phyloP scores from a whole-genome alignment of 2,329 filamentous ascomycete species.

The Fusarium sp. region DNA sequence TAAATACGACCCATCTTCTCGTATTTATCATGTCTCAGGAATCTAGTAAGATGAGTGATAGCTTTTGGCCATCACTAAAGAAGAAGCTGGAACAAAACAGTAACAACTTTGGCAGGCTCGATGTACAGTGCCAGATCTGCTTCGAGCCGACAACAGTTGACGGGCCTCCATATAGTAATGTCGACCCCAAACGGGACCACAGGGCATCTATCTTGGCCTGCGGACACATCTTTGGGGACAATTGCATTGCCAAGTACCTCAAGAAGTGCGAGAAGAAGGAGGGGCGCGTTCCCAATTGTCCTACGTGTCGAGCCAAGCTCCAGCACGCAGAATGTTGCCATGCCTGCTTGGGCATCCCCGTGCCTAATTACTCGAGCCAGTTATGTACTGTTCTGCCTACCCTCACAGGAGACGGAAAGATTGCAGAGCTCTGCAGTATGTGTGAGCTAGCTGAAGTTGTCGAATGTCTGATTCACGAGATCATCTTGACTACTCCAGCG shows the following conservation, averaged over 20 bases:
- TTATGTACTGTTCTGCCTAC: background rate
- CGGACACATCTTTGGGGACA: constrained; percentile 18
- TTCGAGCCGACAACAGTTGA: background rate
- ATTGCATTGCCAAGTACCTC: background rate
- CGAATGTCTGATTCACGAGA: background rate
- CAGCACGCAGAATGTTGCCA: background rate
- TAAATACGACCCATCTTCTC: background rate
- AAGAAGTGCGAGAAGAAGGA: no score
- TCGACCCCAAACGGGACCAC: background rate
- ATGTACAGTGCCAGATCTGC: background rate
- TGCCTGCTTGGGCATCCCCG: background rate
- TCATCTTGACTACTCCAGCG: background rate
- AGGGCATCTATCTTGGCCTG: constrained; percentile 4
- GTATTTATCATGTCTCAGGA: background rate
- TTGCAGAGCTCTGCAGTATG: background rate
- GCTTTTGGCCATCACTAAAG: background rate
- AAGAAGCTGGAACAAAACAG: background rate
- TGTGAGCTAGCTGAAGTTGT: background rate
- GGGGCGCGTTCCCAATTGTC: background rate
- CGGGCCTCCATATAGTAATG: background rate
- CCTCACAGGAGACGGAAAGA: background rate
- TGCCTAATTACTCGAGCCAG: background rate
- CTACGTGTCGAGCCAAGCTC: background rate
- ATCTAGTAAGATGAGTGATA: background rate
- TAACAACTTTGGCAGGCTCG: background rate